These are phyloP conservation scores for Eutrema heterophyllum DNA, from an alignment of 345 rosid genomes.

Conservation along the genomic window DNA sequence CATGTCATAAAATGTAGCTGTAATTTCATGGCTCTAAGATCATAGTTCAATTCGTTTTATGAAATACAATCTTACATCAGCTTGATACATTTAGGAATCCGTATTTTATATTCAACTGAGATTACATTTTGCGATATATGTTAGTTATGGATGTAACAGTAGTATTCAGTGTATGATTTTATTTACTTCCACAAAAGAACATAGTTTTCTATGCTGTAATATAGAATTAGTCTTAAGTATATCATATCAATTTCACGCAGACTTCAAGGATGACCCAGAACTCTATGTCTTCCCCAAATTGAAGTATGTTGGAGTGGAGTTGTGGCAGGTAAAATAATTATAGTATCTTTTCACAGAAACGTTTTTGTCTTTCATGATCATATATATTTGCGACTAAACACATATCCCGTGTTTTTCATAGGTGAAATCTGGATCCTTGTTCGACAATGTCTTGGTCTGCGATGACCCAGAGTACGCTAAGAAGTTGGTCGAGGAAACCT, in stretches of 20 bases:
- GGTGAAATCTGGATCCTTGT: constrained; percentile 98
- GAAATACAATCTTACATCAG: background rate
- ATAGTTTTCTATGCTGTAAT: no score
- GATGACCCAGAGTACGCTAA: constrained; percentile 88
- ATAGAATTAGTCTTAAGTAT: background rate
- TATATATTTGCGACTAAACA: background rate
- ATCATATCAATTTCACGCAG: constrained; percentile 33
- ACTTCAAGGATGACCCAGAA: constrained; percentile 93
- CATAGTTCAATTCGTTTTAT: background rate
- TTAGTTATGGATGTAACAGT: background rate
- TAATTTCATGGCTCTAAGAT: background rate
- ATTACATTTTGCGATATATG: background rate
- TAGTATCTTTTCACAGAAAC: background rate
- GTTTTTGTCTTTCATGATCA: background rate
- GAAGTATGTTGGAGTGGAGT: constrained; percentile 90
- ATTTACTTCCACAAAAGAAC: no score
- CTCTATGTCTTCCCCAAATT: constrained; percentile 78
- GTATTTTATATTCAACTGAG: background rate
- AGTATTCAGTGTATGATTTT: no score
- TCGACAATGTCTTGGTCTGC: constrained; percentile 71
- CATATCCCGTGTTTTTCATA: background rate
- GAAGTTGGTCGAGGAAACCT: constrained; percentile 83
- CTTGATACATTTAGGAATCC: background rate
- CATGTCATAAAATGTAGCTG: background rate
- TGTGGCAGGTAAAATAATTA: constrained; percentile 83